Evolutionary conservation across 2,329 filamentous ascomycete genomes (phyloP).

Genomic region (Fusarium camptoceras): DNA sequence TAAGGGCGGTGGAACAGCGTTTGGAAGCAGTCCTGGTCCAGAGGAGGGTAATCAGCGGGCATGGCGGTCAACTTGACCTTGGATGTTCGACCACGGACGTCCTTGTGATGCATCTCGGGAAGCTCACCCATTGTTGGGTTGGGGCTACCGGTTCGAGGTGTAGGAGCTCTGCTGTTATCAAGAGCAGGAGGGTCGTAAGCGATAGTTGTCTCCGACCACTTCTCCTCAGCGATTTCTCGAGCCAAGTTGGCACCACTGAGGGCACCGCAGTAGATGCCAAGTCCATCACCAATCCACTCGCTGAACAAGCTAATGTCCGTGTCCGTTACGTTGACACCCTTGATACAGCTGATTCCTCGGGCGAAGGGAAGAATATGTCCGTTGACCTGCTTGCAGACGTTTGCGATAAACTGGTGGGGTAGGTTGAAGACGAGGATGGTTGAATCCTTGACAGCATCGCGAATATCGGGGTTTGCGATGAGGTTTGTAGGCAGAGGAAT

Average conservation of each 20-base stretch:
- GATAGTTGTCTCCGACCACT: conserved; percentile 97
- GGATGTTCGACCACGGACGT: conserved; percentile 74
- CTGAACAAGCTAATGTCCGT: conserved; percentile 90
- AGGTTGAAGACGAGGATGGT: conserved; percentile 96
- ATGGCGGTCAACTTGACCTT: conserved; percentile 79
- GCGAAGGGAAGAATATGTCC: conserved; percentile 93
- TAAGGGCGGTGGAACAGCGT: conserved; percentile 94
- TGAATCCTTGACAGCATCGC: conserved; percentile 83
- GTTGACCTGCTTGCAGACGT: conserved; percentile 84
- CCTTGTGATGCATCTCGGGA: conserved; percentile 72
- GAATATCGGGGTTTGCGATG: conserved; percentile 83
- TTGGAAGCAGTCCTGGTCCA: conserved; percentile 86
- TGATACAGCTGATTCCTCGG: conserved; percentile 96
- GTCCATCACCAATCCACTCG: conserved; percentile 89
- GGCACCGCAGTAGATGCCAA: conserved; percentile 97
- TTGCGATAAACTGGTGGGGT: conserved; percentile 93
- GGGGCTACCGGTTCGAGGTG: conserved; percentile 61
- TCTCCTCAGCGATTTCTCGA: conserved; percentile 91
- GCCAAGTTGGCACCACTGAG: conserved; percentile 97
- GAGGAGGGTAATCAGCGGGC: conserved; percentile 83
- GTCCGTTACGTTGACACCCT: conserved; percentile 93
- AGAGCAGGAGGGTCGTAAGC: conserved; percentile 93
- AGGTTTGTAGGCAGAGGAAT: conserved; percentile 86
- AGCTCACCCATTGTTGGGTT: conserved; percentile 64
- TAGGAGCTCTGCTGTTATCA: conserved; percentile 79